Evolutionary conservation across 2,329 filamentous ascomycete species (phyloP), one percentile per base, ranked within the genome.

Genomic region (Botrytis byssoidea): DNA sequence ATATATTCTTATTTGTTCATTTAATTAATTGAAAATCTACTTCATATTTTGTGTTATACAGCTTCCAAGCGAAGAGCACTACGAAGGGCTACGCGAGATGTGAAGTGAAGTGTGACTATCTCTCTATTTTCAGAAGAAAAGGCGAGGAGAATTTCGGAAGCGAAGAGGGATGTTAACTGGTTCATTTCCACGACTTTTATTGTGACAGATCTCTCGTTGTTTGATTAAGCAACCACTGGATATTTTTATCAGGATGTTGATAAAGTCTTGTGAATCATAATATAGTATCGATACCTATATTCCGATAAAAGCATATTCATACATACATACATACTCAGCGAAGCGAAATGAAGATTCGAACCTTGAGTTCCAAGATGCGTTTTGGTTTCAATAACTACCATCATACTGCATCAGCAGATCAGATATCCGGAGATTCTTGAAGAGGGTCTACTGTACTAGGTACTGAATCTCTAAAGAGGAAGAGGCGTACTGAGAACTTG

Each of bases 401-500:
- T 48, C 6, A n/a, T 0, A n/a, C 12, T 25, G 14, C 10, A 51
- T 25, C 6, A 14, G 25, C 0, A 51, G 4, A 51, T 48, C 9
- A 0, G 4, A 6, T 1, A 14, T n/a, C 4, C 22, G 4, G 22
- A n/a, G 10, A 3, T 14, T n/a, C 10, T 25, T n/a, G 25, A n/a
- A 51, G 3, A 14, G 14, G 25, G 40, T 16, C 40, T 14, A 42
- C 4, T 42, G 16, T 42, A 42, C 4, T 16, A 42, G n/a, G n/a
- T n/a, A n/a, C n/a, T 5, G 12, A 42, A 42, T 16, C 14, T 5
- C 16, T 5, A 42, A 14, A 0, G 40, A 9, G 48, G 4, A 42
- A 0, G 40, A 37, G 46, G 10, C 14, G 4, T 6, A 14, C 0
- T 14, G 10, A 51, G 5, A n/a, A n/a, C 1, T 1, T 1, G 3